Evolutionary conservation across 257 asterid species (phyloP), one percentile per base, ranked within the genome.

Genomic region (Jacaranda mimosifolia): DNA sequence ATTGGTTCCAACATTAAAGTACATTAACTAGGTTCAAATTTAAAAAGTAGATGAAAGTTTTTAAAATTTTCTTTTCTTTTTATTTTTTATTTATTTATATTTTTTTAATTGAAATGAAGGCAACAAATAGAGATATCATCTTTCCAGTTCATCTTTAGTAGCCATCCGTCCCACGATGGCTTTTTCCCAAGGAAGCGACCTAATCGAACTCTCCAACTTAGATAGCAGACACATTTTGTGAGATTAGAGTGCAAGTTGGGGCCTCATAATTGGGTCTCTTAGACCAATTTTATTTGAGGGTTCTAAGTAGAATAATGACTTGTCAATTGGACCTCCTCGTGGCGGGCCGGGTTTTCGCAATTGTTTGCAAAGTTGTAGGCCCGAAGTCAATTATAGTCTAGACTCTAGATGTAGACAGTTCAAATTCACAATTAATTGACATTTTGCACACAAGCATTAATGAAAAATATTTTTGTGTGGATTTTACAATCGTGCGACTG

Each of bases 141-240:
- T 59, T 72, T 62, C 80, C 77, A 67, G 70, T 66, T 52, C 32
- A 67, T 53, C 56, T 72, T 82, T 80, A 45, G 79, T 79, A 67
- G 46, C 70, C 53, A 73, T 74, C 70, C 53, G 66, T 74, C 70
- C 67, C 76, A 64, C 58, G 68, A 40, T 35, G 55, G 46, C 32
- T 4, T 62, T 78, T 76, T 48, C 26, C 17, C 53, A 57, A 32
- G 79, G 80, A 62, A 80, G 67, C 70, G 73, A 73, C 83, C 43
- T 63, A 68, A 70, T 77, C 14, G 68, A 73, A 56, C 72, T 65
- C 66, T 77, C 56, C 53, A 66, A 36, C 17, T 15, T 18, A 1
- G 43, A n/a, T 9, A 10, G 9, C 36, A 18, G 43, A 73, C 17
- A 81, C 9, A 48, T 39, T n/a, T 26, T 36, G 32, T 57, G 65